Conservation (phyloP, 371 early-diverging fungal species). For the Mucor lusitanicus region DNA sequence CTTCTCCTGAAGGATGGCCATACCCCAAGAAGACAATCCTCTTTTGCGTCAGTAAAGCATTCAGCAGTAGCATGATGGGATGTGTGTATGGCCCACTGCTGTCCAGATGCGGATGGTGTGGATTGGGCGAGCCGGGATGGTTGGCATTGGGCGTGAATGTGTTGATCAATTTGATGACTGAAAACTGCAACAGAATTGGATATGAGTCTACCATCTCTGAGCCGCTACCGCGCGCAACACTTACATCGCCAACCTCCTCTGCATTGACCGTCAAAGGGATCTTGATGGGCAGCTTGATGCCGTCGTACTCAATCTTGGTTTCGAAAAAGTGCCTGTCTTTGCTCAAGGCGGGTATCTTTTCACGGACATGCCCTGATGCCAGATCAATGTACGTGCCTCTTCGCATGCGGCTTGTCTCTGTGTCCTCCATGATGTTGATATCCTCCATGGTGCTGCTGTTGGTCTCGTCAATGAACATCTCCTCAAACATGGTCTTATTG, state of each 20-base stretch:
- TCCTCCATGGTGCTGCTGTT: conserved; percentile 5
- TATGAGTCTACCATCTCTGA: background rate
- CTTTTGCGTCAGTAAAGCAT: conserved; percentile 89
- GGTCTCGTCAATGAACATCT: conserved; percentile 61
- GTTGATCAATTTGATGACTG: conserved; percentile 73
- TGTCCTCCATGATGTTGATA: conserved; percentile 19
- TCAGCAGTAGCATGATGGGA: conserved; percentile 83
- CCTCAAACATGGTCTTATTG: conserved; percentile 83
- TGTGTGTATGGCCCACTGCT: conserved; percentile 79
- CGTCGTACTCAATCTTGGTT: conserved; percentile 80
- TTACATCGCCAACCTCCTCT: conserved; percentile 92
- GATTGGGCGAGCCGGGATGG: conserved; percentile 58
- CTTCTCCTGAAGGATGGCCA: conserved; percentile 88
- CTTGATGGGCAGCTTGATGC: conserved; percentile 81
- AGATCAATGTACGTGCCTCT: conserved; percentile 58
- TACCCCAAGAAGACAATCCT: conserved; percentile 94
- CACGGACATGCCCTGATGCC: conserved; percentile 48
- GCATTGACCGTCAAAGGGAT: conserved; percentile 84
- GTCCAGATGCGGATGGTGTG: conserved; percentile 89
- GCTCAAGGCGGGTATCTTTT: conserved; percentile 51
- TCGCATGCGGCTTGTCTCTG: conserved; percentile 28
- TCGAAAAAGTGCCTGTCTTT: conserved; percentile 88
- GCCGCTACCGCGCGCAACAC: conserved; percentile 11
- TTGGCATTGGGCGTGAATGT: conserved; percentile 62
- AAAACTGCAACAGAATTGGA: conserved; percentile 58